These are phyloP conservation scores for Linum lewisii DNA, from an alignment of 345 rosid genomes.

Conservation along the genomic window DNA sequence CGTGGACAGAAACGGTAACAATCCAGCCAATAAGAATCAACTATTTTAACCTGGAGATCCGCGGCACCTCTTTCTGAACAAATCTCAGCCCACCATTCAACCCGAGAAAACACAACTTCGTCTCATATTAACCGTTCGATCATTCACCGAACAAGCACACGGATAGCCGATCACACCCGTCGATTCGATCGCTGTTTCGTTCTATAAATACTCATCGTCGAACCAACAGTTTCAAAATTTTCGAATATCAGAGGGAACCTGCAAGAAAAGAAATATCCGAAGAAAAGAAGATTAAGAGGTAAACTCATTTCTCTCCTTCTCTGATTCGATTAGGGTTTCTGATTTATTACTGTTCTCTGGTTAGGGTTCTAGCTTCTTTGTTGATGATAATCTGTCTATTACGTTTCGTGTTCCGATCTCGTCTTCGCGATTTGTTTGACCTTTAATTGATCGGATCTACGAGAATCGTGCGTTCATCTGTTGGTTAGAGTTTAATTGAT, in stretches of 20 bases:
- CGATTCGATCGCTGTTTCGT: constrained; percentile 10
- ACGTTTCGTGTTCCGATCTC: too few relatives aligned
- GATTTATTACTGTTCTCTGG: too few relatives aligned
- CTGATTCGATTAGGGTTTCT: not conserved
- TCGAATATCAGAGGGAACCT: too few relatives aligned
- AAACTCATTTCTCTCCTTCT: not conserved
- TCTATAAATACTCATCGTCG: constrained; percentile 14
- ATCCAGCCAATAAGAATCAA: constrained; percentile 19
- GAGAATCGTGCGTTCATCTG: too few relatives aligned
- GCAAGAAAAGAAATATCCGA: not conserved
- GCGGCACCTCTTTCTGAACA: constrained; percentile 8
- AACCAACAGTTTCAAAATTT: fast-evolving
- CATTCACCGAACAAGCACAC: constrained; percentile 37
- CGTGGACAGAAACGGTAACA: not conserved
- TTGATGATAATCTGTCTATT: too few relatives aligned
- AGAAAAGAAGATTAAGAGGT: constrained; percentile 16
- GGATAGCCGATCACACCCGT: constrained; percentile 30
- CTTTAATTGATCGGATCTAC: too few relatives aligned
- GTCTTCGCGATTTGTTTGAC: too few relatives aligned
- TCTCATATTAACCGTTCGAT: constrained; percentile 34
- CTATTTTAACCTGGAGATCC: constrained; percentile 28
- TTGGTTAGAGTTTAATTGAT: too few relatives aligned
- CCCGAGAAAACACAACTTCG: constrained; percentile 46
- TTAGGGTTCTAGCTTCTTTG: too few relatives aligned
- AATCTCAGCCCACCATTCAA: constrained; percentile 34